Evolutionary conservation across 139 green algal species (phyloP).

Genomic region (Micractinium sp.): DNA sequence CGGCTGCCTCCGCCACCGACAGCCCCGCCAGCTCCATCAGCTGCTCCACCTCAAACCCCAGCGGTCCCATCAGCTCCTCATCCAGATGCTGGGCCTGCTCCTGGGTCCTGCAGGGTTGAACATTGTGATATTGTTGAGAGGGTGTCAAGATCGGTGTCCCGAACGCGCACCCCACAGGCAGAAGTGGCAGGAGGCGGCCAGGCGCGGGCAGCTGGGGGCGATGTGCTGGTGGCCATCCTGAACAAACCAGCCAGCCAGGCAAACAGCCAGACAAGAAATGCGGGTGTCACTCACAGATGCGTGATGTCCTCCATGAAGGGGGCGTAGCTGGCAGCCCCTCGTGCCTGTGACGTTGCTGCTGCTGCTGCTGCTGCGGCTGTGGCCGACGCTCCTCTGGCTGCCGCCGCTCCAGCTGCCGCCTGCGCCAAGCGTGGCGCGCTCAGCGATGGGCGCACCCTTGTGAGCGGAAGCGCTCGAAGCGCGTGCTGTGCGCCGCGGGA

Average conservation of each 20-base stretch:
- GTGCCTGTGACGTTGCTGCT: not conserved
- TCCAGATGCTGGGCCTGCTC: conserved; percentile 77
- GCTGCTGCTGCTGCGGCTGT: not conserved
- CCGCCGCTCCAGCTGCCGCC: not conserved
- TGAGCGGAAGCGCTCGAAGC: not conserved
- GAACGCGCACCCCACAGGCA: too few species aligned
- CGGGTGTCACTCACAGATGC: conserved; percentile 11
- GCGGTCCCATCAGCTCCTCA: conserved; percentile 88
- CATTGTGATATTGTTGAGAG: not conserved
- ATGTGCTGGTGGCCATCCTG: not conserved
- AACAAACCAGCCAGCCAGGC: not conserved
- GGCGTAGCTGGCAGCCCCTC: not conserved
- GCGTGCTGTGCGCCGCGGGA: not conserved
- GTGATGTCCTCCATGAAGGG: conserved; percentile 25
- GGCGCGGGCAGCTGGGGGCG: not conserved
- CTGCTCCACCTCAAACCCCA: conserved; percentile 92
- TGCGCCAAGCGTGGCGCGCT: too few species aligned
- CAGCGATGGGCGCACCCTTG: not conserved
- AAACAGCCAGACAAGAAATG: not conserved
- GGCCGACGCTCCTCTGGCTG: not conserved
- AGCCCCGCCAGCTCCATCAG: conserved; percentile 92
- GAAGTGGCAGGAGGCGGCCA: not conserved
- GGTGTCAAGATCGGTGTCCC: too few species aligned
- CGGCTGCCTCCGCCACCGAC: conserved; percentile 67
- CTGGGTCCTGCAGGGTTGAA: conserved; percentile 53